Conservation (phyloP, 805 yeast genomes). For the Suhomyces kilbournensis region DNA sequence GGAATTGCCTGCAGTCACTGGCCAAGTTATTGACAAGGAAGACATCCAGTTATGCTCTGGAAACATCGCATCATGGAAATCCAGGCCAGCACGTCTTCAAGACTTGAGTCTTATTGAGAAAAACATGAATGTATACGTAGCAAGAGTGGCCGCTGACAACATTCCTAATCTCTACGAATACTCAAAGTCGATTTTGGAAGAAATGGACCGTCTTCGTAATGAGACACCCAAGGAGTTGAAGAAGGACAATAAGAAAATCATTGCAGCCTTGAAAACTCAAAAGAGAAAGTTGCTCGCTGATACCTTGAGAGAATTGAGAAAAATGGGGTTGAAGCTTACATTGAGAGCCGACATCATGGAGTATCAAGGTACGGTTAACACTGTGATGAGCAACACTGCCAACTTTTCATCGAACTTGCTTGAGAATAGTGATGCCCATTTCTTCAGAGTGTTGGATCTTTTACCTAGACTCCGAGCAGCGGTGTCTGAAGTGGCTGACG, state of each 20-base stretch:
- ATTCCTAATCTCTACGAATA: slow-evolving; percentile 52
- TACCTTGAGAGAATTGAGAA: slow-evolving; percentile 66
- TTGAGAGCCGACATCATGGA: slow-evolving; percentile 64
- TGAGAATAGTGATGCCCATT: slow-evolving; percentile 48
- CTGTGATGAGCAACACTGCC: slow-evolving; percentile 54
- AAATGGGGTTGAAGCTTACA: slow-evolving; percentile 71
- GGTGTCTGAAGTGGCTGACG: slow-evolving; percentile 59
- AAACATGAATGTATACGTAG: slow-evolving; percentile 53
- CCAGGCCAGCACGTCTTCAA: slow-evolving; percentile 56
- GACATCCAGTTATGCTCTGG: slow-evolving; percentile 21
- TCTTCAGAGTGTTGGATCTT: slow-evolving; percentile 70
- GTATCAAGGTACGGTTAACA: slow-evolving; percentile 59
- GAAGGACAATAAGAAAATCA: slow-evolving; percentile 68
- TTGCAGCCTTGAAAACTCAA: slow-evolving; percentile 74
- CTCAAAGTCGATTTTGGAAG: slow-evolving; percentile 52
- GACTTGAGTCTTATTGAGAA: slow-evolving; percentile 48
- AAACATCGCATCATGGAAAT: slow-evolving; percentile 45
- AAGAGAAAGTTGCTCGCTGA: slow-evolving; percentile 77
- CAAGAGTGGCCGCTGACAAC: slow-evolving; percentile 26
- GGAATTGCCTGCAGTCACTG: slow-evolving; percentile 10
- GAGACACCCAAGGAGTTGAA: slow-evolving; percentile 75
- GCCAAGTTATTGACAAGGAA: slow-evolving; percentile 7
- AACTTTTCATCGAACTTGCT: slow-evolving; percentile 40
- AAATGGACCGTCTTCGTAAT: slow-evolving; percentile 59
- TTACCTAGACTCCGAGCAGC: slow-evolving; percentile 75